phyloP scores from a whole-genome alignment of 1,284 basidiomycete species.

The Ganoderma boninense region DNA sequence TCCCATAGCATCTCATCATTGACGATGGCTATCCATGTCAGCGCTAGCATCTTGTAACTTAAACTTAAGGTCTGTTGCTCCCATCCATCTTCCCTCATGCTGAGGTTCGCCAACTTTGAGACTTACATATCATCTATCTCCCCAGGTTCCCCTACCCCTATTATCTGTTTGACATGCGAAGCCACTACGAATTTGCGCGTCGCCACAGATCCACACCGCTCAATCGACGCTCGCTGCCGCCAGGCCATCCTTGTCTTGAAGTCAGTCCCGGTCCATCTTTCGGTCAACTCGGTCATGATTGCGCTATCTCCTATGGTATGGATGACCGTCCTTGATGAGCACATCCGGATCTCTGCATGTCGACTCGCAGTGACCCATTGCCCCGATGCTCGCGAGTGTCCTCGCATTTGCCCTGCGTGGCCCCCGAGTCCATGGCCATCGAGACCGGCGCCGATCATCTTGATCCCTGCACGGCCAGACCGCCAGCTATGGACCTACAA shows the following conservation, averaged over 20 bases:
- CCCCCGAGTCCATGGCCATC: not conserved
- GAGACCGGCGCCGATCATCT: not conserved
- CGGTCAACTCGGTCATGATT: not conserved
- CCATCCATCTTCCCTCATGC: not conserved
- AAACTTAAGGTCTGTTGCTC: slow-evolving; percentile 7
- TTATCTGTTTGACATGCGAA: not conserved
- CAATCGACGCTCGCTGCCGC: not conserved
- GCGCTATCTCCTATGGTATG: not conserved
- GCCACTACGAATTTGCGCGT: not conserved
- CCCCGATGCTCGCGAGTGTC: not conserved
- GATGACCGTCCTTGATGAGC: not conserved
- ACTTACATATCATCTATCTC: no score
- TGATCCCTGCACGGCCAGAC: not conserved
- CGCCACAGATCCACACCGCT: not conserved
- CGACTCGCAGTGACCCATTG: not conserved
- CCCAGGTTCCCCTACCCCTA: not conserved
- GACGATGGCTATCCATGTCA: slow-evolving; percentile 4
- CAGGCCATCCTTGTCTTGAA: no score
- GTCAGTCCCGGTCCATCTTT: not conserved
- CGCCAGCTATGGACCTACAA: not conserved
- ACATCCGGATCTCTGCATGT: not conserved
- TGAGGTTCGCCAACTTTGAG: not conserved
- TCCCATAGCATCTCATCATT: slow-evolving; percentile 25
- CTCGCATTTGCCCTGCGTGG: not conserved
- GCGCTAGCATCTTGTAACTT: no score